These are phyloP conservation scores for Monosporascus sp. DNA, from an alignment of 2,329 filamentous ascomycete genomes.

Conservation along the genomic window DNA sequence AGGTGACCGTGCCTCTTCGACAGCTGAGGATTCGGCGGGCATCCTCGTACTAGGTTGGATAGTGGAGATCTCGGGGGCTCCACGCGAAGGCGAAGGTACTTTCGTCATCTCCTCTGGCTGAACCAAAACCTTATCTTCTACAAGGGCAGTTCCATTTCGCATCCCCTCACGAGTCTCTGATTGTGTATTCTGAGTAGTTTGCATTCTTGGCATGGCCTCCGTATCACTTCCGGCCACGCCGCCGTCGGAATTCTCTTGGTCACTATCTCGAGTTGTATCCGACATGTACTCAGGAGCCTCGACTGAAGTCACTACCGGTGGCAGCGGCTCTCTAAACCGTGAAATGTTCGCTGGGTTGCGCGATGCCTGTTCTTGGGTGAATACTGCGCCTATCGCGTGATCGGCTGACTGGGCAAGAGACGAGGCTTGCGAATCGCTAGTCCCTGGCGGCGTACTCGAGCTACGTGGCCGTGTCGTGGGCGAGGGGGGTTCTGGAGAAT, in stretches of 20 bases:
- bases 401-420: slow-evolving; percentile 54
- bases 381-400: slow-evolving; percentile 49
- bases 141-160: slow-evolving; percentile 4
- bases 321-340: slow-evolving; percentile 58
- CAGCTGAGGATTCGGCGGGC: slow-evolving; percentile 8
- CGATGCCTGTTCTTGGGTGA: slow-evolving; percentile 48
- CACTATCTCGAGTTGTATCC: slow-evolving; percentile 42
- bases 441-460: slow-evolving; percentile 16
- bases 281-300: slow-evolving; percentile 62
- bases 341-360: slow-evolving; percentile 53
- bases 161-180: slow-evolving; percentile 13
- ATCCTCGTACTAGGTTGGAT: slow-evolving; percentile 37
- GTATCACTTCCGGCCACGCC: slow-evolving; percentile 10
- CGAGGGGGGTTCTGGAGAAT: slow-evolving; percentile 23
- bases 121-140: slow-evolving; percentile 11
- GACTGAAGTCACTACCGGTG: slow-evolving; percentile 65
- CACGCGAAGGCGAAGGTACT: neutral
- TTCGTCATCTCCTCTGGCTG: slow-evolving; percentile 1
- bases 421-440: slow-evolving; percentile 26
- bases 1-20: neutral
- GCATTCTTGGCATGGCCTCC: slow-evolving; percentile 13
- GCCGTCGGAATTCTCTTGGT: slow-evolving; percentile 25
- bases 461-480: slow-evolving; percentile 19
- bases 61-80: slow-evolving; percentile 40
- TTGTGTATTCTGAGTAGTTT: slow-evolving; percentile 11